Percentiles rank a stretch among this genome's conserved stretches.
These are phyloP conservation scores for Colletotrichum aenigma DNA, from an alignment of 2,329 filamentous ascomycete species.

Conservation along the genomic window DNA sequence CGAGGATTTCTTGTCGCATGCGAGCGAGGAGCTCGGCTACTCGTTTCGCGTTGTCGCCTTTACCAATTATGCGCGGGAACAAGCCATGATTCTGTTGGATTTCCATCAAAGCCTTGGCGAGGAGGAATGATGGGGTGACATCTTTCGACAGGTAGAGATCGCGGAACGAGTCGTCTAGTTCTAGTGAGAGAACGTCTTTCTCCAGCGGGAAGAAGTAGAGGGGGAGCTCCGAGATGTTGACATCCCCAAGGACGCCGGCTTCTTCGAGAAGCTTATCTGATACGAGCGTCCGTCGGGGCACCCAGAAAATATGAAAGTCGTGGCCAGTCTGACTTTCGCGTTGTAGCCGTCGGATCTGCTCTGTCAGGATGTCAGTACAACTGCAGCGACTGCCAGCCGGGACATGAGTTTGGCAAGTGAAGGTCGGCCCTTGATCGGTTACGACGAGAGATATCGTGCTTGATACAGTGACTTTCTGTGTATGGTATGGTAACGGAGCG, in stretches of 20 bases:
- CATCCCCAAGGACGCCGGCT: conserved; percentile 89
- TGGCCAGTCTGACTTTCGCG: conserved; percentile 88
- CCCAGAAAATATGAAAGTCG: conserved; percentile 97
- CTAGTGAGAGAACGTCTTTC: conserved; percentile 87
- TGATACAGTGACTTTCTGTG: background rate
- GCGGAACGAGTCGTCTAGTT: conserved; percentile 83
- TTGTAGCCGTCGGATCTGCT: conserved; percentile 88
- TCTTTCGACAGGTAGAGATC: conserved; percentile 92
- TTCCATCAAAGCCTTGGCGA: conserved; percentile 91
- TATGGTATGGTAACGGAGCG: background rate
- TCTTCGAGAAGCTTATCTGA: conserved; percentile 93
- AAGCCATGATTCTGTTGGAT: conserved; percentile 91
- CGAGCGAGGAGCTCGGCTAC: conserved; percentile 86
- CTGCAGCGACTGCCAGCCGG: conserved; percentile 37
- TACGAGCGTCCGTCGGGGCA: conserved; percentile 87
- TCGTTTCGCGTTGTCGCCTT: conserved; percentile 91
- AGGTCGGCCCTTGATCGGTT: background rate
- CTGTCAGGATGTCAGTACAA: conserved; percentile 49
- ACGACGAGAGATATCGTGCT: background rate
- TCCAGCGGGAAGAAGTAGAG: conserved; percentile 92
- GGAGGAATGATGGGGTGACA: conserved; percentile 85
- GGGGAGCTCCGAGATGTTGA: conserved; percentile 85
- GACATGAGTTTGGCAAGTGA: background rate
- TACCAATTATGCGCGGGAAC: conserved; percentile 92
- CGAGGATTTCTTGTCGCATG: conserved; percentile 88